Percentiles rank a stretch among this genome's conserved stretches.
Conservation (phyloP, 768 basidiomycete species). For the Ramaria rubella region DNA sequence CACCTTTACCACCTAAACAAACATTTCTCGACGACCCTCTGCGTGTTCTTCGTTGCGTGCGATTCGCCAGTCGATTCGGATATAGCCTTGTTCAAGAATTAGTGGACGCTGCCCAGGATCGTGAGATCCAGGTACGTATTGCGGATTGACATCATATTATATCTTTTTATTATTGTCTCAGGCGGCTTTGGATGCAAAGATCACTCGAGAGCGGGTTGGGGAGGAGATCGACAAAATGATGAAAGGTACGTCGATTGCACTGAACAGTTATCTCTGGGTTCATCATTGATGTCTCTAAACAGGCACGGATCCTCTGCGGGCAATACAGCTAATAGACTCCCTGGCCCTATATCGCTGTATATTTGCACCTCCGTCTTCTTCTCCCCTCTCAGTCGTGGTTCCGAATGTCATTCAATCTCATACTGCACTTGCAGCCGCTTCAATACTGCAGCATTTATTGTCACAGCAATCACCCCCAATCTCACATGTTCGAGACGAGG, state of each 20-base stretch:
- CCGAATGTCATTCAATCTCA: conserved; percentile 23
- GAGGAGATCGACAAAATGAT: conserved; percentile 95
- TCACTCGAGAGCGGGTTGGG: conserved; percentile 86
- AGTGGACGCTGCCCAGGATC: conserved; percentile 51
- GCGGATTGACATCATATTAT: neutral
- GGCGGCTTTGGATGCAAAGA: conserved; percentile 69
- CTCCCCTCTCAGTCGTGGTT: conserved; percentile 27
- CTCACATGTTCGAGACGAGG: too few species aligned
- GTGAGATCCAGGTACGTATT: conserved; percentile 50
- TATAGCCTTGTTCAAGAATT: conserved; percentile 71
- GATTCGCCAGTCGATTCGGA: conserved; percentile 89
- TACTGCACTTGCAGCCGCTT: conserved; percentile 47
- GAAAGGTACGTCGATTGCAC: conserved; percentile 45
- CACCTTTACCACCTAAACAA: conserved; percentile 77
- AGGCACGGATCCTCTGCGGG: conserved; percentile 70
- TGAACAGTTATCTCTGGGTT: neutral
- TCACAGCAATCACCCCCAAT: neutral
- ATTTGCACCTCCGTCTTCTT: conserved; percentile 47
- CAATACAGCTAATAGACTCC: conserved; percentile 68
- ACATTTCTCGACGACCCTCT: conserved; percentile 95
- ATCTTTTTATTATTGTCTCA: conserved; percentile 16
- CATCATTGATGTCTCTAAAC: conserved; percentile 5
- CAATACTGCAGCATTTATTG: conserved; percentile 47
- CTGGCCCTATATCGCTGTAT: conserved; percentile 65
- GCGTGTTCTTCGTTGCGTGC: conserved; percentile 80